Evolutionary conservation across 176 grass and related monocot genomes (phyloP).

Genomic region (Eleusine coracana): DNA sequence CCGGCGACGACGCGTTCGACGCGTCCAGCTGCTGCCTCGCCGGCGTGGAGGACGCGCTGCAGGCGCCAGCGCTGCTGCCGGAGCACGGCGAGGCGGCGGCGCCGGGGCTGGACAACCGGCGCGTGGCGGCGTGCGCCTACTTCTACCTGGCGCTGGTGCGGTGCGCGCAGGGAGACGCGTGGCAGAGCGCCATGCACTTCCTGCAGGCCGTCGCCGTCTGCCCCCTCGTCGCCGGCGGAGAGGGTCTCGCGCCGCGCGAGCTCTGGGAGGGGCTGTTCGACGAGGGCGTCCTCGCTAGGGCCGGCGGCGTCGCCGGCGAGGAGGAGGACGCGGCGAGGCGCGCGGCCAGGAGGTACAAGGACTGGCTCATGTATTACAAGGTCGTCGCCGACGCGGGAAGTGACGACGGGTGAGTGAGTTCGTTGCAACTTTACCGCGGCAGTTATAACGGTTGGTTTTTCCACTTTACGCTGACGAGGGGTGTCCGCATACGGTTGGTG

Average conservation of each 20-base stretch:
- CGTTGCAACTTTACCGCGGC: conserved; percentile 36
- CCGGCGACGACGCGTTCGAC: neutral
- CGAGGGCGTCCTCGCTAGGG: conserved; percentile 25
- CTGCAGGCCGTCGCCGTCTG: conserved; percentile 68
- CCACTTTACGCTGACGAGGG: neutral
- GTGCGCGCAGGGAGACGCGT: conserved; percentile 64
- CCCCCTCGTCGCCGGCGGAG: neutral
- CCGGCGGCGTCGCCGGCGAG: conserved; percentile 29
- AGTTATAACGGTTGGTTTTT: conserved; percentile 43
- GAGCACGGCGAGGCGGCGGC: conserved; percentile 70
- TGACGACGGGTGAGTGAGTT: conserved; percentile 47
- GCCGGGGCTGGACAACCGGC: conserved; percentile 61
- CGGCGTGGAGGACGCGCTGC: conserved; percentile 68
- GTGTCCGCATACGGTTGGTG: neutral
- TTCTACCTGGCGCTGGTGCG: conserved; percentile 86
- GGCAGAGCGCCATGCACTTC: conserved; percentile 94
- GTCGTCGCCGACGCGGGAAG: conserved; percentile 48
- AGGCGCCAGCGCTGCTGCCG: conserved; percentile 75
- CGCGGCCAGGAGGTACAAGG: conserved; percentile 73
- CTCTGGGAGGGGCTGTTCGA: conserved; percentile 77
- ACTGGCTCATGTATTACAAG: conserved; percentile 97
- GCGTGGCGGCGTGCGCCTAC: conserved; percentile 77
- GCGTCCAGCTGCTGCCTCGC: neutral
- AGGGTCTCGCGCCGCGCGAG: conserved; percentile 56
- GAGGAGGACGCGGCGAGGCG: conserved; percentile 60